These are phyloP conservation scores for Pleurotus ostreatus DNA, from an alignment of 768 basidiomycete species.

Conservation along the genomic window DNA sequence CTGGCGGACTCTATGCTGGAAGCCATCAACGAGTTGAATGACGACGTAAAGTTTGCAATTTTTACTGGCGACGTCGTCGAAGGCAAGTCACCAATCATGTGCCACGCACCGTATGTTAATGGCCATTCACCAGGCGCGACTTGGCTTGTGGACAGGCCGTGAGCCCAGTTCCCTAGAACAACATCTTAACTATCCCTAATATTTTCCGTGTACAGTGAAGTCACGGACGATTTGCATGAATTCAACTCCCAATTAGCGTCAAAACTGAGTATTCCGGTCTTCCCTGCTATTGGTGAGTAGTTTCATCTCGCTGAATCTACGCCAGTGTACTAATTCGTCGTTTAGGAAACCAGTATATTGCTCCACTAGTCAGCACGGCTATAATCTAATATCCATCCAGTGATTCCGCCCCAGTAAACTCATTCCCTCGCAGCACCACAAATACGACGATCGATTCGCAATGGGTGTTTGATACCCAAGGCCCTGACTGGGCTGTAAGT, in stretches of 20 bases:
- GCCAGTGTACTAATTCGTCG: neutral
- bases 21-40: slow-evolving; percentile 20
- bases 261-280: slow-evolving; percentile 22
- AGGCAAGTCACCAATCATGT: slow-evolving; percentile 13
- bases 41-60: slow-evolving; percentile 24
- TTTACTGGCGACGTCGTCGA: slow-evolving; percentile 40
- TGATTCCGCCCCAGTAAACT: slow-evolving; percentile 36
- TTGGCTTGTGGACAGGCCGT: slow-evolving; percentile 26
- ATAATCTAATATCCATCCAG: slow-evolving; percentile 17
- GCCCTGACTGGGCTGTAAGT: slow-evolving; percentile 22
- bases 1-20: slow-evolving; percentile 33
- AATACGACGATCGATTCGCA: slow-evolving; percentile 19
- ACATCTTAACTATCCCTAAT: neutral
- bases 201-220: slow-evolving; percentile 13
- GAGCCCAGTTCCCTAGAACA: slow-evolving; percentile 6
- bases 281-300: slow-evolving; percentile 23
- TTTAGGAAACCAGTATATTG: slow-evolving; percentile 20
- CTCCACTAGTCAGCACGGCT: no score
- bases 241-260: slow-evolving; percentile 25
- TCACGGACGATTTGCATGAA: slow-evolving; percentile 22
- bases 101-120: neutral
- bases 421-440: slow-evolving; percentile 31
- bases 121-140: slow-evolving; percentile 15
- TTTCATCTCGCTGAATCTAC: neutral
- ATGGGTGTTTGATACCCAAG: slow-evolving; percentile 31